Percentiles rank a stretch among this genome's conserved stretches.
Conservation (phyloP, 768 basidiomycete genomes). For the Lepiota brunneoincarnata region DNA sequence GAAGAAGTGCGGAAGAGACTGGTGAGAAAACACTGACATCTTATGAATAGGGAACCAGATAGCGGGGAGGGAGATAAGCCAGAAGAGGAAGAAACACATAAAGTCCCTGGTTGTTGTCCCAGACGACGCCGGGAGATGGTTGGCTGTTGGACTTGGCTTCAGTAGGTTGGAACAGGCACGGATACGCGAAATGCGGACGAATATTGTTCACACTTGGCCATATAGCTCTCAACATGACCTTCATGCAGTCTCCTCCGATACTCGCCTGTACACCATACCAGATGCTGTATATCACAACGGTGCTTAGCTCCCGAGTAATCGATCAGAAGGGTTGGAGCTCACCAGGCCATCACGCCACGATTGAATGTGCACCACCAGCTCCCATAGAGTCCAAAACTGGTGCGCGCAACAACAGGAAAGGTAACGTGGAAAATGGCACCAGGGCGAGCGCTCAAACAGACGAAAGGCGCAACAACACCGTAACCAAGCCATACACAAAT, state of each 20-base stretch:
- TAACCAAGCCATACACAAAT: constrained; percentile 72
- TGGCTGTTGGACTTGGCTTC: constrained; percentile 38
- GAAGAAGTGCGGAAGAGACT: constrained; percentile 8
- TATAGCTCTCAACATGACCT: constrained; percentile 72
- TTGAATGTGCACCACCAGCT: constrained; percentile 79
- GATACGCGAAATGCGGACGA: constrained; percentile 36
- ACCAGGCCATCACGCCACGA: constrained; percentile 73
- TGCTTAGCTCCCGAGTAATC: neutral
- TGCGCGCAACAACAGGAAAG: constrained; percentile 71
- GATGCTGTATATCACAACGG: constrained; percentile 39
- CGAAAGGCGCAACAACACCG: constrained; percentile 61
- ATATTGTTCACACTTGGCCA: constrained; percentile 72
- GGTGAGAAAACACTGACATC: constrained; percentile 44
- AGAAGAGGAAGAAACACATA: constrained; percentile 85
- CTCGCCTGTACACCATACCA: constrained; percentile 82
- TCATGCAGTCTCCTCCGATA: constrained; percentile 78
- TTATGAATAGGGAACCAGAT: constrained; percentile 85
- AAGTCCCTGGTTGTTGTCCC: constrained; percentile 77
- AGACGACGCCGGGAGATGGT: constrained; percentile 68
- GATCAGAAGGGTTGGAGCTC: constrained; percentile 17
- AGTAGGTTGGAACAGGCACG: neutral
- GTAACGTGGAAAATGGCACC: constrained; percentile 77
- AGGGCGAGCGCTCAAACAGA: constrained; percentile 74
- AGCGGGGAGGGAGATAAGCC: constrained; percentile 74
- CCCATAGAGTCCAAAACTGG: constrained; percentile 79